Percentiles rank a stretch among this genome's conserved stretches.
Evolutionary conservation across 176 grass and related monocot genomes (phyloP).

Genomic region (Alopecurus myosuroides): DNA sequence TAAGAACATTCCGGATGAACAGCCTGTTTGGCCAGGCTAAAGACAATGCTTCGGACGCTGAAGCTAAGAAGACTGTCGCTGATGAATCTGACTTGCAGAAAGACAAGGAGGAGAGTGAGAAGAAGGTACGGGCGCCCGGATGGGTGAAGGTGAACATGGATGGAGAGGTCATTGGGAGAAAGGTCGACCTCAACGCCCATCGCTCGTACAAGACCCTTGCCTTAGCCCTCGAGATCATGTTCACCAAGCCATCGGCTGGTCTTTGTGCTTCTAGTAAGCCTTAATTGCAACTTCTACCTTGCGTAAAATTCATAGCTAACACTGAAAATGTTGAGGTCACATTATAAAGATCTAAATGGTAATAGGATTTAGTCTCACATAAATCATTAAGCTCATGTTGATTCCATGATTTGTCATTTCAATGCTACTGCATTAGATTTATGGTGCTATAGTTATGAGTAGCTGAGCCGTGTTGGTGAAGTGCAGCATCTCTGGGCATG

Average conservation of each 20-base stretch:
- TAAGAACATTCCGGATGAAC: constrained; percentile 78
- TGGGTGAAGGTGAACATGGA: constrained; percentile 90
- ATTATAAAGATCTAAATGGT: background rate
- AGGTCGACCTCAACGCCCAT: constrained; percentile 65
- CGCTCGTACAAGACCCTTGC: constrained; percentile 62
- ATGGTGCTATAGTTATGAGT: background rate
- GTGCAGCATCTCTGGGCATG: background rate
- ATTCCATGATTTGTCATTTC: background rate
- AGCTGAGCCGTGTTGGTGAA: background rate
- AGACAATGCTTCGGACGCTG: constrained; percentile 28
- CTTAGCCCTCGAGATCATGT: constrained; percentile 75
- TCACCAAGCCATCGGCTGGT: constrained; percentile 39
- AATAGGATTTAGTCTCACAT: background rate
- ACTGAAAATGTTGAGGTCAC: background rate
- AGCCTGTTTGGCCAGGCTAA: constrained; percentile 65
- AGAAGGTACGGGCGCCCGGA: constrained; percentile 10
- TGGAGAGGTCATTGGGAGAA: constrained; percentile 84
- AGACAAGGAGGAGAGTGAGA: constrained; percentile 41
- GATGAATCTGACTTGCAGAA: constrained; percentile 14
- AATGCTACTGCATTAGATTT: constrained; percentile 7
- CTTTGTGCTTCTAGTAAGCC: constrained; percentile 41
- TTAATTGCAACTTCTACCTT: background rate
- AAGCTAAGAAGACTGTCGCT: constrained; percentile 12
- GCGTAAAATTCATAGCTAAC: background rate
- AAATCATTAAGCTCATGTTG: background rate